Evolutionary conservation across 164 flowering plant species (phyloP).

Genomic region (Buxus sempervirens): DNA sequence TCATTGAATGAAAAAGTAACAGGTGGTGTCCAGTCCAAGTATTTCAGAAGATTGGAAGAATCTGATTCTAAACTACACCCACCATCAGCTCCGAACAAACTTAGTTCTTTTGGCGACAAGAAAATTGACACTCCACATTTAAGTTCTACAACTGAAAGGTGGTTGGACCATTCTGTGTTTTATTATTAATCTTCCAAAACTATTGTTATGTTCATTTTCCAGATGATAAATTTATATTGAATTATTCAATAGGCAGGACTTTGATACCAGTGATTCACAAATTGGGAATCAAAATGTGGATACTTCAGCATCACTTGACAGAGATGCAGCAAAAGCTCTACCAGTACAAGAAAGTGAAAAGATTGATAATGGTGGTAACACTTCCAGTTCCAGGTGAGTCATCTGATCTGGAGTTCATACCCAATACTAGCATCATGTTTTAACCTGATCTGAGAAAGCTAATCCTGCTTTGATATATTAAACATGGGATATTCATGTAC

Average conservation of each 20-base stretch:
- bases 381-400: constrained; percentile 18
- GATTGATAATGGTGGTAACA: constrained; percentile 6
- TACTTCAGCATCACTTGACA: constrained; percentile 12
- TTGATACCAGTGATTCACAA: constrained; percentile 19
- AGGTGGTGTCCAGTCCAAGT: constrained; percentile 20
- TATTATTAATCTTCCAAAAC: constrained; percentile 7
- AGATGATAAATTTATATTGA: constrained; percentile 1
- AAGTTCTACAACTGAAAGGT: constrained; percentile 30
- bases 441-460: not conserved
- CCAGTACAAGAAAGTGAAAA: constrained; percentile 19
- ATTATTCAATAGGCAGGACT: constrained; percentile 23
- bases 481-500: not conserved
- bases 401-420: constrained; percentile 1
- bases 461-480: not conserved
- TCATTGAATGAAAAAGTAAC: constrained; percentile 22
- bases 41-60: constrained; percentile 23
- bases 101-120: constrained; percentile 14
- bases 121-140: constrained; percentile 9
- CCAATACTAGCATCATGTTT: not conserved
- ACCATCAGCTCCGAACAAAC: constrained; percentile 11
- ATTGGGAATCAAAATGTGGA: constrained; percentile 21
- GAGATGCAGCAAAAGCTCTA: constrained; percentile 17
- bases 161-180: not conserved
- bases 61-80: constrained; percentile 13
- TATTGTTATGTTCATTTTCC: not conserved